Conservation (phyloP, 2,329 filamentous ascomycete genomes). For the Arthrobotrys entomopaga region DNA sequence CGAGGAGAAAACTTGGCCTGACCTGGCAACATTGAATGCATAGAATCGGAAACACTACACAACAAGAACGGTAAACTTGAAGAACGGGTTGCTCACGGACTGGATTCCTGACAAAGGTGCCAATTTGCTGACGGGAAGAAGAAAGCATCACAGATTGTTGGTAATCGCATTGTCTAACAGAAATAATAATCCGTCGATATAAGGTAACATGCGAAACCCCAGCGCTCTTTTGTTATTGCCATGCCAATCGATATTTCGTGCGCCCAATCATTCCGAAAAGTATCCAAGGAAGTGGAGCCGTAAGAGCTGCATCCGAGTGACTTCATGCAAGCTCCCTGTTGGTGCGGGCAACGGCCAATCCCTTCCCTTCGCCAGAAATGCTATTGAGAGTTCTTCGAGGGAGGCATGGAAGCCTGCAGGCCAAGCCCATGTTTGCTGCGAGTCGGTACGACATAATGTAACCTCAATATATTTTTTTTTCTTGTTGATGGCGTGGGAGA, state of each 20-base stretch:
- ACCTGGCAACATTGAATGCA: no score
- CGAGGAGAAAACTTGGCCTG: no score
- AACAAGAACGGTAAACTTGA: no score
- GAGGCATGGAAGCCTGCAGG: conserved; percentile 16
- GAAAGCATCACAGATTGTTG: neutral
- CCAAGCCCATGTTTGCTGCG: conserved; percentile 10
- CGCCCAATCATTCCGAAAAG: neutral
- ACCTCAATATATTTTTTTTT: conserved; percentile 44
- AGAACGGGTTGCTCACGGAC: no score
- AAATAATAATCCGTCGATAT: conserved; percentile 7
- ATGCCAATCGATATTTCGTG: no score
- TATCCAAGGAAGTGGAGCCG: conserved; percentile 6
- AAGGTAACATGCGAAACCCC: conserved; percentile 17
- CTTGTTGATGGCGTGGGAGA: neutral
- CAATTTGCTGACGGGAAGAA: no score
- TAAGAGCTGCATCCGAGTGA: neutral
- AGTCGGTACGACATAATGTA: conserved; percentile 36
- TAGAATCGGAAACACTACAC: no score
- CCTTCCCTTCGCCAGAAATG: conserved; percentile 33
- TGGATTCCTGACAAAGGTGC: no score
- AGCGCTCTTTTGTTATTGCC: conserved; percentile 3
- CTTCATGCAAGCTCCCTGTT: conserved; percentile 23
- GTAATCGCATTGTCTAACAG: conserved; percentile 7
- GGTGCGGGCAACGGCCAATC: conserved; percentile 13
- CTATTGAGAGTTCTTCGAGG: conserved; percentile 7